phyloP scores from a whole-genome alignment of 352 stramenopile genomes.

The Phytopythium litorale region DNA sequence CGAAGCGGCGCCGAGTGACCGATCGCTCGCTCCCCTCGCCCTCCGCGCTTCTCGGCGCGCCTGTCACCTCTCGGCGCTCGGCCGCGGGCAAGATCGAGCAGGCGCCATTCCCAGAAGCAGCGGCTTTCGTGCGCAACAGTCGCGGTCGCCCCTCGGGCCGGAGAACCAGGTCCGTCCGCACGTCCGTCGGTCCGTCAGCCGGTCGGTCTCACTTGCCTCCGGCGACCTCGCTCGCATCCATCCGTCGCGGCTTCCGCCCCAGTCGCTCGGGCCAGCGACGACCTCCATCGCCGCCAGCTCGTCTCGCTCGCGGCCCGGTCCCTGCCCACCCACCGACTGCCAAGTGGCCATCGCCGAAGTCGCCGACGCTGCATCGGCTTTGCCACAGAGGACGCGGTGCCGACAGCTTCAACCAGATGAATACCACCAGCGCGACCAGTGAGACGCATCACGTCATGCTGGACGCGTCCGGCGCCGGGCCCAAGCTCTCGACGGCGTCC shows the following conservation, averaged over 20 bases:
- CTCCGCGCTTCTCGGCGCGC: not conserved
- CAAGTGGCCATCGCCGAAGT: not conserved
- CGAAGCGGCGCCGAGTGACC: not conserved
- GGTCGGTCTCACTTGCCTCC: not conserved
- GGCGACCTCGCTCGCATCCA: not conserved
- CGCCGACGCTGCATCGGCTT: not conserved
- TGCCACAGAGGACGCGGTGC: not conserved
- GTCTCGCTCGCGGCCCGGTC: not conserved
- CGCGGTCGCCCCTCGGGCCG: not conserved
- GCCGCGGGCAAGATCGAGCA: not conserved
- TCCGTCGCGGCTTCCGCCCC: not conserved
- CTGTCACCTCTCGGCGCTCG: not conserved
- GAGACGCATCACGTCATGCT: not conserved
- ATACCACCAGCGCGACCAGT: slow-evolving; percentile 2
- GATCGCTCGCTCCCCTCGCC: not conserved
- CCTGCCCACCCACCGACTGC: not conserved
- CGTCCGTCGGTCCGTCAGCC: too few species aligned
- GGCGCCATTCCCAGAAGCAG: slow-evolving; percentile 2
- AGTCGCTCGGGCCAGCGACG: not conserved
- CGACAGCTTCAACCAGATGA: slow-evolving; percentile 4
- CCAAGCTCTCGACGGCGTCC: not conserved
- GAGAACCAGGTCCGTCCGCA: not conserved
- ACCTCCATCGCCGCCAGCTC: not conserved
- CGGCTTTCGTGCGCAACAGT: slow-evolving; percentile 5
- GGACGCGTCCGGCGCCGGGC: not conserved